Percentiles rank a stretch among this genome's conserved stretches.
Evolutionary conservation across 2,329 filamentous ascomycete species (phyloP).

Genomic region (Stagonosporopsis vannaccii): DNA sequence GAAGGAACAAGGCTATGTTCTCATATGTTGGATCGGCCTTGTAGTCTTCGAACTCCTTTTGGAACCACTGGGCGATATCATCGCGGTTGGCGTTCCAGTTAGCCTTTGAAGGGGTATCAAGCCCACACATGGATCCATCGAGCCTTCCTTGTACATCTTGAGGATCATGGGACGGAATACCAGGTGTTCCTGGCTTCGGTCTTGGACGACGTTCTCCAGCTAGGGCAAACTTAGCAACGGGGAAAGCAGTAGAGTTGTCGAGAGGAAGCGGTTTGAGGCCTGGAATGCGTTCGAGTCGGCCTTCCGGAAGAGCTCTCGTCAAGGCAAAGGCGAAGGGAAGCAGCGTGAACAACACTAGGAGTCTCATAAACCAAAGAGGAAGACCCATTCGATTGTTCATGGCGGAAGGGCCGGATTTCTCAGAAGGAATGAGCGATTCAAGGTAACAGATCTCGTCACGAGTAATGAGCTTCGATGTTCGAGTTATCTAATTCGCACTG

Average conservation of each 20-base stretch:
- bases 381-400: background rate
- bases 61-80: background rate
- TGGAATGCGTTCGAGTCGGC: background rate
- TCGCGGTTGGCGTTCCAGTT: background rate
- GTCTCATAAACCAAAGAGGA: background rate
- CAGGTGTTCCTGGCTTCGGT: background rate
- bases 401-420: background rate
- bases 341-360: background rate
- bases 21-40: background rate
- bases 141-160: background rate
- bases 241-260: background rate
- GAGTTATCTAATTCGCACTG: too few relatives aligned
- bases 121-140: background rate
- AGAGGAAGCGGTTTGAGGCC: background rate
- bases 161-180: background rate
- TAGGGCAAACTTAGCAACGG: background rate
- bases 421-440: background rate
- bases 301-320: background rate
- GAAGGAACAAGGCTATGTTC: background rate
- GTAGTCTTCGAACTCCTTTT: background rate
- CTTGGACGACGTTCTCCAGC: background rate
- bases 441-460: background rate
- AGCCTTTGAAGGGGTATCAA: background rate
- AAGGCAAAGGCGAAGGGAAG: background rate
- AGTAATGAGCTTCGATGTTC: background rate